Evolutionary conservation across 768 basidiomycete species (phyloP).

Genomic region (Albatrellus ellisii): DNA sequence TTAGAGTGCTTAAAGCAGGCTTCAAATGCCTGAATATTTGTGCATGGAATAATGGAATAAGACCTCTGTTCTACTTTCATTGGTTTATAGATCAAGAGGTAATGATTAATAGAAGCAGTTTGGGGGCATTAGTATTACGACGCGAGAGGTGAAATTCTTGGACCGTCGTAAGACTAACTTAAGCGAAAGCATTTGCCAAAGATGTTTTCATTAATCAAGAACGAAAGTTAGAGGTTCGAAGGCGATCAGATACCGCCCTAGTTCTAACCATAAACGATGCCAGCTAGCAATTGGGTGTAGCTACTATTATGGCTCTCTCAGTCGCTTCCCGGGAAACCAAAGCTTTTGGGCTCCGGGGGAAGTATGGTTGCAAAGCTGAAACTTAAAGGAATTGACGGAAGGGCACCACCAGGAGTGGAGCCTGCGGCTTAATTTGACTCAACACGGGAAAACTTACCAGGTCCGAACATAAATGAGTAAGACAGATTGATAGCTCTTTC

Average conservation of each 20-base stretch:
- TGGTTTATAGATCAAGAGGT: conserved; percentile 72
- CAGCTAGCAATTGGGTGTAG: conserved; percentile 62
- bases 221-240: conserved; percentile 78
- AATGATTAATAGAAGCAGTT: conserved; percentile 76
- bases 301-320: conserved; percentile 59
- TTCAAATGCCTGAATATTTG: conserved; percentile 65
- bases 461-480: conserved; percentile 74
- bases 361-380: too few species aligned
- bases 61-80: conserved; percentile 72
- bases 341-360: too few species aligned
- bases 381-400: too few species aligned
- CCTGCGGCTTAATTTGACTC: conserved; percentile 81
- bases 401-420: too few species aligned
- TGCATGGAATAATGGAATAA: conserved; percentile 77
- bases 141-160: too few species aligned
- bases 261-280: conserved; percentile 79
- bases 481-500: background rate
- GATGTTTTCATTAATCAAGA: conserved; percentile 80
- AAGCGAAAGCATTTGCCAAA: too few species aligned
- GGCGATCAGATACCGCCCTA: conserved; percentile 76
- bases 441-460: conserved; percentile 74
- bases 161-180: too few species aligned
- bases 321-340: too few species aligned
- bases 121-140: conserved; percentile 72
- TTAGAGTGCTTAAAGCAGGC: conserved; percentile 77